Conservation (phyloP, 345 rosid genomes). For the Aurinia saxatilis region DNA sequence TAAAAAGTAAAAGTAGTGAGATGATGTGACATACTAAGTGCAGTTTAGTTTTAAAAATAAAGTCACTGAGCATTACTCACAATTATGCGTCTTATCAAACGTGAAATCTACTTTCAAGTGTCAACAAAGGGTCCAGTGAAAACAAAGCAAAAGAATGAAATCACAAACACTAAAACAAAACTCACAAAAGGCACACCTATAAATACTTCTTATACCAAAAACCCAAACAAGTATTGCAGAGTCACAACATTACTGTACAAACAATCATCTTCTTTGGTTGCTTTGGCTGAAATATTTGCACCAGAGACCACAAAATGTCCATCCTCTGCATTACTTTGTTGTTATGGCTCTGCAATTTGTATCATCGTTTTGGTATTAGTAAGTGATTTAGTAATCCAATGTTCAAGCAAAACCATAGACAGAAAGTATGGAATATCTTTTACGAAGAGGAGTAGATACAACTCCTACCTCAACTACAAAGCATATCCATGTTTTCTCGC, state of each 20-base stretch:
- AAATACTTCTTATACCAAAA: background rate
- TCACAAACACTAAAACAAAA: constrained; percentile 4
- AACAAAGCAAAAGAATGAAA: background rate
- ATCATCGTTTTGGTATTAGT: background rate
- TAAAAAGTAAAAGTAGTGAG: no score
- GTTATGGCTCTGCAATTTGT: constrained; percentile 59
- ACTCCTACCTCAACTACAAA: constrained; percentile 83
- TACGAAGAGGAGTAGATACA: background rate
- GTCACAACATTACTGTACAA: constrained; percentile 22
- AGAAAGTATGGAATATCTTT: background rate
- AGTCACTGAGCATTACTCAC: no score
- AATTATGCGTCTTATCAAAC: no score
- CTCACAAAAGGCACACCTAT: constrained; percentile 5
- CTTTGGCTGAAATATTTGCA: constrained; percentile 69
- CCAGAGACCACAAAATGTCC: constrained; percentile 94
- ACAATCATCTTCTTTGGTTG: background rate
- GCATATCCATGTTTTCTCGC: constrained; percentile 77
- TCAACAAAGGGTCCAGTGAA: background rate
- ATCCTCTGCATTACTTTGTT: constrained; percentile 72
- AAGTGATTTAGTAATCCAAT: background rate
- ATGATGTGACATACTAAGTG: no score
- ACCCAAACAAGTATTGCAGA: constrained; percentile 8
- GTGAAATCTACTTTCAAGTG: background rate
- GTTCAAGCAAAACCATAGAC: background rate
- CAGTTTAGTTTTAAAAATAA: no score